Base-by-base conservation (phyloP, 371 early-diverging fungal genomes). In the Rhizomucor miehei region DNA sequence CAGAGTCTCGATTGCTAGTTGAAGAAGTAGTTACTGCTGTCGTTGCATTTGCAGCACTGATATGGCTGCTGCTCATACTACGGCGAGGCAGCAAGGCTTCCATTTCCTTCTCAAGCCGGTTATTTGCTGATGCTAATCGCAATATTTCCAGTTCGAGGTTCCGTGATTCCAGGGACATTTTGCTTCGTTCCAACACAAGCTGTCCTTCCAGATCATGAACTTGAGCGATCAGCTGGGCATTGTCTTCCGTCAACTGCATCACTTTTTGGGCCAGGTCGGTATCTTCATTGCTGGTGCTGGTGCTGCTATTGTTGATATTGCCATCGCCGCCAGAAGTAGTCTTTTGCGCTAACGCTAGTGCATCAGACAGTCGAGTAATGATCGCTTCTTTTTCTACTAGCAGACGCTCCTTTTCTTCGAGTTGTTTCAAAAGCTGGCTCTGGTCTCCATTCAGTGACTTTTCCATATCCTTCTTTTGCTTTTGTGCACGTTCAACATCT, bases 81-180 rank as follows among this genome's bases (percentile, higher is more conserved):
- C 41, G 16, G 3, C 41, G 14, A 19, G 16, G 14, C 11, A 19
- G 19, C 41, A 19, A 48, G 39, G 47, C 70, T 35, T 75, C 73
- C 66, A 75, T 67, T 45, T 75, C 76, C 39, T 69, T 69, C 45
- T 75, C 76, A 29, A 75, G 57, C 1, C 69, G 66, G 37, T 69
- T 71, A 41, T 77, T 73, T 0, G 70, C 71, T 19, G 69, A 67
- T 1, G 62, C 62, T 3, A 69, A 52, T 29, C 66, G 66, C 60
- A 67, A 62, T 21, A 73, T 25, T 46, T 71, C 72, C n/a, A 63
- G 13, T 45, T 75, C 73, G 6, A 75, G 34, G 29, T 29, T 29
- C 8, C 29, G 29, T 29, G 29, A 5, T 29, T 29, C 29, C 8
- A 29, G 29, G 8, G 29, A 29, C 29, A 29, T 29, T 8, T 29